Conservation (phyloP, 2,329 filamentous ascomycete genomes). For the Xylariaceae sp. region DNA sequence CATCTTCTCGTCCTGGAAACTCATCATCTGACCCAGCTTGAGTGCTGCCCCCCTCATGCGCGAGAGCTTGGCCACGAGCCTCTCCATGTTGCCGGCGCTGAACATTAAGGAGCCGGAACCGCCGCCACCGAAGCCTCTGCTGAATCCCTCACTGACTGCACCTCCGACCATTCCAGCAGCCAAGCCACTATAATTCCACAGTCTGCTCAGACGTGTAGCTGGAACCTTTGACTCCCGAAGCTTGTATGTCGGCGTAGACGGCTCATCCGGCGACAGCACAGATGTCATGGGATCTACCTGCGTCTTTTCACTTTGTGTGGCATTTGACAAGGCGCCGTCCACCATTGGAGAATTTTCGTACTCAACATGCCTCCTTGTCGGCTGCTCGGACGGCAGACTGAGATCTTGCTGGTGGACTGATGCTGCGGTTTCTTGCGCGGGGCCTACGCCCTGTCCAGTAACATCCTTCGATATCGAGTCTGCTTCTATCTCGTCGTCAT, state of each 20-base stretch:
- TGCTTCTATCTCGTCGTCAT: too few species aligned
- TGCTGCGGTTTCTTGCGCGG: too few species aligned
- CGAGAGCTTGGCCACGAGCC: slow-evolving; percentile 85
- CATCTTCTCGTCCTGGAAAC: slow-evolving; percentile 95
- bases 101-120: slow-evolving; percentile 72
- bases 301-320: slow-evolving; percentile 13
- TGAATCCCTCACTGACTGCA: slow-evolving; percentile 76
- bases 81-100: slow-evolving; percentile 84
- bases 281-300: slow-evolving; percentile 4
- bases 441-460: too few species aligned
- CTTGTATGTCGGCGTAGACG: slow-evolving; percentile 43
- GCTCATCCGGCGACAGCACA: slow-evolving; percentile 7
- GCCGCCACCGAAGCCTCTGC: slow-evolving; percentile 65
- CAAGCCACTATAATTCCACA: slow-evolving; percentile 93
- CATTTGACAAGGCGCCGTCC: slow-evolving; percentile 16
- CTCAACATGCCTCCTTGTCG: too few species aligned
- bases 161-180: slow-evolving; percentile 94
- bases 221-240: slow-evolving; percentile 87
- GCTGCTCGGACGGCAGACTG: too few species aligned
- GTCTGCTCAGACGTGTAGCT: slow-evolving; percentile 72
- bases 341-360: slow-evolving; percentile 18
- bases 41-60: slow-evolving; percentile 96
- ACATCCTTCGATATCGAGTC: too few species aligned
- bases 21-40: slow-evolving; percentile 96
- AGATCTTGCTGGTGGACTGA: too few species aligned